Evolutionary conservation across 1,284 basidiomycete genomes (phyloP), one percentile per base, ranked within the genome.

Genomic region (Singerocomus inundabilis): DNA sequence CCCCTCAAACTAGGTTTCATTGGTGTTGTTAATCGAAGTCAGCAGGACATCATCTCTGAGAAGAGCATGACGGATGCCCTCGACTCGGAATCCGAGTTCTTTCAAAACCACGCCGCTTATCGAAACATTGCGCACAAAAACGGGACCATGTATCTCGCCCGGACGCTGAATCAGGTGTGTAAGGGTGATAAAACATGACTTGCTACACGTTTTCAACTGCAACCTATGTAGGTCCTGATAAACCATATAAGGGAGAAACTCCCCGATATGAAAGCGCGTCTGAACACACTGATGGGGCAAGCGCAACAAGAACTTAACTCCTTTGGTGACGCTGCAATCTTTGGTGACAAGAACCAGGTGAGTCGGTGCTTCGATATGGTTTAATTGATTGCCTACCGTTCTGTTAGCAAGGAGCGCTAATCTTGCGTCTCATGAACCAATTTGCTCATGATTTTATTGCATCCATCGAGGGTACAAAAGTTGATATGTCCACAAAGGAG

Each of bases 231-330:
- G 89, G 95, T 98, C 34, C 74, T 99, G 53, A 88, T 99, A 84
- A 93, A 91, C 70, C 97, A 99, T 70, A 99, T 99, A 59, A 84
- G 97, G 49, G 97, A 99, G 66, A 98, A 99, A 72, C 78, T 99
- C 34, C 97, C 97, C 1, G 97, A 99, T 70, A 99, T 99, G 97
- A 99, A 99, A 71, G 97, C 97, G 12, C 82, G 95, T 16, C 75
- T 99, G 56, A 99, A 99, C 69, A 99, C 97, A 7, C 75, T 99
- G 13, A 99, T 99, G 93, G 94, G 95, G 11, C 97, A 99, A 73
- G 94, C 97, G 5, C 95, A 98, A 69, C 97, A 99, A 71, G 97
- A 99, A 69, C 81, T 99, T 40, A 93, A 93, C 70, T 86, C 93
- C 6, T 98, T 97, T 64, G 97, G 97, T 26, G 97, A 98, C 67